These are phyloP conservation scores for Plenodomus lindquistii DNA, from an alignment of 2,329 filamentous ascomycete species.

Conservation along the genomic window DNA sequence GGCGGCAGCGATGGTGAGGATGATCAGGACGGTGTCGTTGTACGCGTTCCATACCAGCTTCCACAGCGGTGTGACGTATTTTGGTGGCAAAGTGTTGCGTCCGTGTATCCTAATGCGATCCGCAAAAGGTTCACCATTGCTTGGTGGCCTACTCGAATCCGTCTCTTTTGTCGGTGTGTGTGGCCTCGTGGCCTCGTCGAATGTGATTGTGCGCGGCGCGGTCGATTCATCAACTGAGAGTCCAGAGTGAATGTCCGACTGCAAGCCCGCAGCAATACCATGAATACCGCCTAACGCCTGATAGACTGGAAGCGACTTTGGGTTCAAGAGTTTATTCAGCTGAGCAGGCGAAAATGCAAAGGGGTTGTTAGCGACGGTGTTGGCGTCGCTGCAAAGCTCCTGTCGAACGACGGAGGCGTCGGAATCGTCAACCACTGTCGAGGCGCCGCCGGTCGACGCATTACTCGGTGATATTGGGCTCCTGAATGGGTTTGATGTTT, in stretches of 20 bases:
- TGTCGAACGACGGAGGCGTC: conserved; percentile 20
- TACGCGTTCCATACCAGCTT: conserved; percentile 69
- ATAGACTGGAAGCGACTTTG: conserved; percentile 55
- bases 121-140: conserved; percentile 43
- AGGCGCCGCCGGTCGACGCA: conserved; percentile 21
- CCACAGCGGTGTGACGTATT: conserved; percentile 65
- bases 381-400: conserved; percentile 34
- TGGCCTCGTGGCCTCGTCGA: conserved; percentile 55
- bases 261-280: conserved; percentile 58
- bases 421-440: conserved; percentile 37
- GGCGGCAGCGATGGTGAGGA: conserved; percentile 69
- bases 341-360: conserved; percentile 61
- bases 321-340: conserved; percentile 58
- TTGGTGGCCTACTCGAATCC: conserved; percentile 16
- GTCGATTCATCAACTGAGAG: conserved; percentile 56
- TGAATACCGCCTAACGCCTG: conserved; percentile 58
- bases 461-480: conserved; percentile 30
- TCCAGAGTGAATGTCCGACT: conserved; percentile 54
- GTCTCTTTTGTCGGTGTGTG: conserved; percentile 26
- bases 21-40: conserved; percentile 73
- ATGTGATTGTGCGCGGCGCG: conserved; percentile 52
- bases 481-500: conserved; percentile 28
- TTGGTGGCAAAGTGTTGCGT: conserved; percentile 65
- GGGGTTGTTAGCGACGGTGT: conserved; percentile 46
- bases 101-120: conserved; percentile 65